Evolutionary conservation across 805 yeast species (phyloP).

Genomic region (Schwanniomyces occidentalis): DNA sequence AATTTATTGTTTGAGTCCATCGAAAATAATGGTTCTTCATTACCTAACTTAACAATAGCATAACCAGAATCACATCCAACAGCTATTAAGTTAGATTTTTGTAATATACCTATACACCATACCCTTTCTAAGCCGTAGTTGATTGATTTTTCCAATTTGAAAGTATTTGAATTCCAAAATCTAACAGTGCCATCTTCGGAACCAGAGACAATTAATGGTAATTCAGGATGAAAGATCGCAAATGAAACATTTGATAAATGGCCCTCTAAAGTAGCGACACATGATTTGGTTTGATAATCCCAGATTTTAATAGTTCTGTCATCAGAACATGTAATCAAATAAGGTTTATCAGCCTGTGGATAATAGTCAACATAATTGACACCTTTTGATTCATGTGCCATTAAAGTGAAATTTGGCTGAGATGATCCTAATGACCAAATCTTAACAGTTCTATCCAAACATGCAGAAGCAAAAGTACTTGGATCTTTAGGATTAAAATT

Average conservation of each 20-base stretch:
- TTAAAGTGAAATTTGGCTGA: constrained; percentile 85
- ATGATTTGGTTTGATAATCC: constrained; percentile 97
- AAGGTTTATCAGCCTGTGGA: constrained; percentile 97
- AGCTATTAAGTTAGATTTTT: constrained; percentile 73
- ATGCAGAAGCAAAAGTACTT: constrained; percentile 95
- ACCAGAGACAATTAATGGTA: constrained; percentile 93
- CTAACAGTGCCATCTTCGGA: constrained; percentile 94
- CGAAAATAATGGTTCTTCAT: constrained; percentile 89
- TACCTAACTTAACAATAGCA: constrained; percentile 85
- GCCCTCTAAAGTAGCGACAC: constrained; percentile 92
- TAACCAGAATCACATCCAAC: constrained; percentile 95
- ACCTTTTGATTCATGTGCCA: constrained; percentile 90
- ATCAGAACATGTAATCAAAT: constrained; percentile 87
- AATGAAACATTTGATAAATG: constrained; percentile 93
- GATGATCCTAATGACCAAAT: constrained; percentile 92
- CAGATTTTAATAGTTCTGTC: constrained; percentile 86
- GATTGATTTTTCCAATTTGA: constrained; percentile 87
- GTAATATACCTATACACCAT: constrained; percentile 87
- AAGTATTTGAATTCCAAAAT: constrained; percentile 93
- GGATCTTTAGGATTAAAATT: constrained; percentile 98
- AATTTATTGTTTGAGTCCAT: constrained; percentile 93
- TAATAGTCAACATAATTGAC: constrained; percentile 96
- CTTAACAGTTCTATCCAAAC: constrained; percentile 93
- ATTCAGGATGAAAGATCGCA: constrained; percentile 97
- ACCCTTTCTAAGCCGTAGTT: constrained; percentile 93